Evolutionary conservation across 2,329 filamentous ascomycete genomes (phyloP), one percentile per base, ranked within the genome.

Genomic region (Trichoderma guizhouense): DNA sequence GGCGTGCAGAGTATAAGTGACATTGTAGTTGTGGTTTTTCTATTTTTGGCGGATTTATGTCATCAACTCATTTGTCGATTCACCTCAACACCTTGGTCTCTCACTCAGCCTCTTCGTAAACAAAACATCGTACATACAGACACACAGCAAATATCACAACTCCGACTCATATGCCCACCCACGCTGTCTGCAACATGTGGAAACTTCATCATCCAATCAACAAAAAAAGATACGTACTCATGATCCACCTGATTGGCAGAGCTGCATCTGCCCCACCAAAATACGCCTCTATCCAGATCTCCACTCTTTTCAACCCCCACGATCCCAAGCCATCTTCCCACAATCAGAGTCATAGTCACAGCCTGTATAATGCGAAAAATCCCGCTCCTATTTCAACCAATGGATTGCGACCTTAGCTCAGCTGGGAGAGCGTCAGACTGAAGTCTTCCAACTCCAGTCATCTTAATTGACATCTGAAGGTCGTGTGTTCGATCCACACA

Each of bases 1-100:
- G 79, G 79, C 9, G 77, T 71, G 24, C 72, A 55, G 12, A 80
- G 76, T 47, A 75, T 72, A 71, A 81, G 78, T 7, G 67, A 18
- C 79, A 80, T 80, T 28, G 11, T 36, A 8, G 5, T 24, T 26
- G 26, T 9, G 1, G 5, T 24, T 15, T 15, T 30, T 58, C 7
- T 39, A 18, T 67, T 28, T 26, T 47, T 47, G 47, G 47, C 11
- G 9, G 11, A 14, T 14, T 7, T 53, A 53, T 53, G 47, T 53
- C 11, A 53, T 53, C 21, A 24, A 47, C 0, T 30, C 53, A 9
- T 18, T 58, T 7, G 5, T 51, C 3, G n/a, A 21, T 7, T 53
- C n/a, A 53, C 7, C 4, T 21, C 47, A 53, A 24, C 47, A 2
- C 12, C n/a, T n/a, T n/a, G n/a, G n/a, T n/a, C n/a, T n/a, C n/a